Evolutionary conservation across 2,329 filamentous ascomycete genomes (phyloP).

Genomic region (Grosmannia huntii): DNA sequence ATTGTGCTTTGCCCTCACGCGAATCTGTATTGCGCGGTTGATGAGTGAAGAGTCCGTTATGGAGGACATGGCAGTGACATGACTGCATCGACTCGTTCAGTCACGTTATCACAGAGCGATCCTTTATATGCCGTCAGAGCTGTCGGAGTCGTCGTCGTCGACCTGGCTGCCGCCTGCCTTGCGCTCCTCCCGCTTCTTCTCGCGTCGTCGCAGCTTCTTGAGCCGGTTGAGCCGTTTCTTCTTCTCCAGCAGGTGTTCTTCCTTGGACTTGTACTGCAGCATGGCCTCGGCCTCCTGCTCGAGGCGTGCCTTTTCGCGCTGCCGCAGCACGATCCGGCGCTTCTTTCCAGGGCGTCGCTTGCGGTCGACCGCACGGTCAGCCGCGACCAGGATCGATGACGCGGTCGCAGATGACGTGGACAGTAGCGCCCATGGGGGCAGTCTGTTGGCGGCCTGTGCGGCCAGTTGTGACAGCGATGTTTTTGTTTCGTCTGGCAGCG

Average conservation of each 20-base stretch:
- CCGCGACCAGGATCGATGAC: not conserved
- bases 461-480: not conserved
- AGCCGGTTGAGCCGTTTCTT: constrained; percentile 47
- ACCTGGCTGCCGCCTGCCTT: not conserved
- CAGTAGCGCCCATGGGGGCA: constrained; percentile 7
- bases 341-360: constrained; percentile 44
- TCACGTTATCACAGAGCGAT: not conserved
- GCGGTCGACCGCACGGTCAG: constrained; percentile 11
- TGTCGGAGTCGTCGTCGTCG: not conserved
- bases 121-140: not conserved
- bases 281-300: constrained; percentile 26
- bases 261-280: constrained; percentile 33
- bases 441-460: constrained; percentile 4
- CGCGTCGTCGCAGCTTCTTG: constrained; percentile 45
- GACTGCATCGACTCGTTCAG: not conserved
- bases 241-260: constrained; percentile 45
- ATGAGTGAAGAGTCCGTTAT: too few relatives aligned
- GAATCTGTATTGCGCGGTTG: too few relatives aligned
- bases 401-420: constrained; percentile 1
- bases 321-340: constrained; percentile 37
- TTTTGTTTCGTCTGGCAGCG: not conserved
- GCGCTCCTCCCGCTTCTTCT: constrained; percentile 35
- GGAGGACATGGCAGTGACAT: too few relatives aligned
- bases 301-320: constrained; percentile 27
- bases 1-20: not conserved